phyloP scores from a whole-genome alignment of 192 early-diverging fungal genomes.

The Geranomyces michiganensis region DNA sequence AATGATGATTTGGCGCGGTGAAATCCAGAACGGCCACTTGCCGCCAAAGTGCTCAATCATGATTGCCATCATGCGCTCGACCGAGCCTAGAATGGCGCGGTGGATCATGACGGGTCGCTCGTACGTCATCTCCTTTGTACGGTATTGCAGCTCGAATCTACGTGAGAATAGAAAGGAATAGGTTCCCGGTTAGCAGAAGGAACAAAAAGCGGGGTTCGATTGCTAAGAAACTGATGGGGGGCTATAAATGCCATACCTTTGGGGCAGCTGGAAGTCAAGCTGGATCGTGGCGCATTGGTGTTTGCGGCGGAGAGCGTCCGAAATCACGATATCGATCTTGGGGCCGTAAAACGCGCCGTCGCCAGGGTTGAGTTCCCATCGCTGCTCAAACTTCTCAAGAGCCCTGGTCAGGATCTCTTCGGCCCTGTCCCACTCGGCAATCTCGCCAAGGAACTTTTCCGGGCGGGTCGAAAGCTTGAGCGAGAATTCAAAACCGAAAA shows the following conservation, averaged over 20 bases:
- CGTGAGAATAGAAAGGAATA: too few species aligned
- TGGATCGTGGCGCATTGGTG: conserved; percentile 98
- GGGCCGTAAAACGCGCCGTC: conserved; percentile 99
- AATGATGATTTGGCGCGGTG: conserved; percentile 88
- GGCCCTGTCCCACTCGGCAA: conserved; percentile 90
- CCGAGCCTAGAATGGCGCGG: conserved; percentile 94
- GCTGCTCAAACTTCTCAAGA: conserved; percentile 75
- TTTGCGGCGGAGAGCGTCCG: conserved; percentile 87
- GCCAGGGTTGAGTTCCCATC: conserved; percentile 89
- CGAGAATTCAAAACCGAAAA: conserved; percentile 90
- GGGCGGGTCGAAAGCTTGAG: conserved; percentile 95
- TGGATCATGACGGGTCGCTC: conserved; percentile 96
- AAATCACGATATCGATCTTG: conserved; percentile 97
- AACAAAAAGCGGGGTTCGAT: too few species aligned
- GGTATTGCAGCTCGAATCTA: conserved; percentile 42
- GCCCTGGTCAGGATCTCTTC: conserved; percentile 80
- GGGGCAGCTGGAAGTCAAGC: conserved; percentile 96
- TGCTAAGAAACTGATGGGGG: too few species aligned
- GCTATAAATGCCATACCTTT: conserved; percentile 43
- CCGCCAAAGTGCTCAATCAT: conserved; percentile 95
- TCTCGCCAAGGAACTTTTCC: conserved; percentile 90
- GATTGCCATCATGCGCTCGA: conserved; percentile 95
- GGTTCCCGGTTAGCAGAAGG: too few species aligned
- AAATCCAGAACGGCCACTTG: conserved; percentile 98
- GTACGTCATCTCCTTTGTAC: conserved; percentile 50